These are phyloP conservation scores for Pseudonectria foliicola DNA, from an alignment of 2,329 filamentous ascomycete genomes.

Conservation along the genomic window DNA sequence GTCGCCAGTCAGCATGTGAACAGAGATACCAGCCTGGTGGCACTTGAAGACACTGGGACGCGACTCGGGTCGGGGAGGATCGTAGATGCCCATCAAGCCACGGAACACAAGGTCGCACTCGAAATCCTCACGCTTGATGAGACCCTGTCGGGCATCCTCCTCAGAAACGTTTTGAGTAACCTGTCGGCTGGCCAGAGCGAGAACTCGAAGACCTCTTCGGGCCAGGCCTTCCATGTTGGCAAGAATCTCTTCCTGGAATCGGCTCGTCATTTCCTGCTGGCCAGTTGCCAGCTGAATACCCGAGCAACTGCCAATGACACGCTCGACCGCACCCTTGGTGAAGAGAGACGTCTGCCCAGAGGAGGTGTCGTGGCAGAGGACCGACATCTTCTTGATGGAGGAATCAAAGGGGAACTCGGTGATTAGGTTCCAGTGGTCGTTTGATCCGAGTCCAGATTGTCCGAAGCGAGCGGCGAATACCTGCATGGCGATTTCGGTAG, in stretches of 20 bases:
- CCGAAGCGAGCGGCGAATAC: slow-evolving; percentile 49
- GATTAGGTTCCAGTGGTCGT: slow-evolving; percentile 20
- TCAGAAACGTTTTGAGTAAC: slow-evolving; percentile 9
- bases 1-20: slow-evolving; percentile 61
- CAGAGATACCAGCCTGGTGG: slow-evolving; percentile 51
- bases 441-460: slow-evolving; percentile 26
- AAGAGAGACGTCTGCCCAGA: slow-evolving; percentile 35
- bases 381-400: slow-evolving; percentile 51
- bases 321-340: slow-evolving; percentile 59
- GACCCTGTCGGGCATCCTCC: slow-evolving; percentile 22
- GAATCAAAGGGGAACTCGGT: slow-evolving; percentile 53
- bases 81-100: slow-evolving; percentile 60
- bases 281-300: slow-evolving; percentile 34
- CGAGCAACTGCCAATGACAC: slow-evolving; percentile 54
- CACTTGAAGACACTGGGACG: slow-evolving; percentile 45
- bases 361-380: slow-evolving; percentile 35
- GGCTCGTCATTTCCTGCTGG: slow-evolving; percentile 24
- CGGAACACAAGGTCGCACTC: slow-evolving; percentile 55
- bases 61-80: slow-evolving; percentile 60
- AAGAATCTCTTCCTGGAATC: slow-evolving; percentile 45
- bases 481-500: slow-evolving; percentile 52
- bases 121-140: slow-evolving; percentile 15
- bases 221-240: slow-evolving; percentile 60
- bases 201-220: slow-evolving; percentile 57
- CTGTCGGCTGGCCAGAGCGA: slow-evolving; percentile 46